Percentiles rank a stretch among this genome's conserved stretches.
These are phyloP conservation scores for Trichoderma guizhouense DNA, from an alignment of 2,329 filamentous ascomycete genomes.

Conservation along the genomic window DNA sequence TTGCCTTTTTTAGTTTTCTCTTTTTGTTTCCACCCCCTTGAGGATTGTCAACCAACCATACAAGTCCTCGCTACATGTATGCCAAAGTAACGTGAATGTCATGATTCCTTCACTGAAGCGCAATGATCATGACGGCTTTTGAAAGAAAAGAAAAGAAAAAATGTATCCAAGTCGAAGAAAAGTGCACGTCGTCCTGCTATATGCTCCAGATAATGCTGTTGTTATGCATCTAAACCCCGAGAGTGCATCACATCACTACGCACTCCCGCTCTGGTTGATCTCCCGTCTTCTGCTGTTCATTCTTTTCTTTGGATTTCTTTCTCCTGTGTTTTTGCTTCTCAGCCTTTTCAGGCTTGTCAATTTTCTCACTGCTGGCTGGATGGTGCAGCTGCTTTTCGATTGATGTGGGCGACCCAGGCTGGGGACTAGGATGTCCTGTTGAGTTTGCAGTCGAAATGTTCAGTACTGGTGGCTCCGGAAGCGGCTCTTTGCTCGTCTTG, in stretches of 20 bases:
- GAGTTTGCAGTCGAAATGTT: conserved; percentile 29
- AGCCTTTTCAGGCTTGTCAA: conserved; percentile 25
- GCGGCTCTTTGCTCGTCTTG: conserved; percentile 48
- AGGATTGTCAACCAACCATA: not conserved
- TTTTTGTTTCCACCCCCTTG: not conserved
- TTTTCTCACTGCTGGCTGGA: conserved; percentile 8
- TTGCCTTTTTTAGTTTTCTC: not conserved
- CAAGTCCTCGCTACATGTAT: not conserved
- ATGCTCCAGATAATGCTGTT: not conserved
- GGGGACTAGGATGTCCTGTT: conserved; percentile 26
- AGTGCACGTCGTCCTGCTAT: not conserved
- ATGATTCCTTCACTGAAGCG: not conserved
- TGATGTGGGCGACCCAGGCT: conserved; percentile 25
- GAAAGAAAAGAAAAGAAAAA: not conserved
- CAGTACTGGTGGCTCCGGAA: conserved; percentile 27
- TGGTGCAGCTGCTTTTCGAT: conserved; percentile 18
- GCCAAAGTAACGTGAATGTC: not conserved
- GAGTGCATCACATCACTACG: conserved; percentile 40
- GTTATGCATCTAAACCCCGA: not conserved
- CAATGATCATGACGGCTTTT: not conserved
- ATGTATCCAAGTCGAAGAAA: conserved; percentile 1
- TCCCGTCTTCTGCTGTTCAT: conserved; percentile 34
- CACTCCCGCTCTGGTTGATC: conserved; percentile 47
- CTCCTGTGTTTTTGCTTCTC: conserved; percentile 35
- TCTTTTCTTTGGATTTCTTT: conserved; percentile 39